Conservation (phyloP, 1,284 basidiomycete genomes). For the Cryptococcus jaspeensis region DNA sequence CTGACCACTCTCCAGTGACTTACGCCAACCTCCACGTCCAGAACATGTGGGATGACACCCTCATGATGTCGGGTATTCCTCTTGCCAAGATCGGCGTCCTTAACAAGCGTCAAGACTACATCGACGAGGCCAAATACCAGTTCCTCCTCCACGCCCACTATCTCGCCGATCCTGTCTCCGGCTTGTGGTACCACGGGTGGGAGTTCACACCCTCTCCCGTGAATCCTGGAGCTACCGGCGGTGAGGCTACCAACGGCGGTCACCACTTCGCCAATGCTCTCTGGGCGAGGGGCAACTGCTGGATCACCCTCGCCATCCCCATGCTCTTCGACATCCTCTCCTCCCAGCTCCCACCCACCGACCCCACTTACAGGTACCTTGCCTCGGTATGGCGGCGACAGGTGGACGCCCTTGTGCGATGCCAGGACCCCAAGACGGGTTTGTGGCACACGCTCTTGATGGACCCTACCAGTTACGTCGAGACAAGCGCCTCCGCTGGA, state of each 20-base stretch:
- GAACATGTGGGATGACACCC: conserved; percentile 66
- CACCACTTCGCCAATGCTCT: conserved; percentile 58
- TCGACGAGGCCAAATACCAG: conserved; percentile 64
- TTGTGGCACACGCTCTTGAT: conserved; percentile 65
- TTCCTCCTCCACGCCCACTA: conserved; percentile 56
- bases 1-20: conserved; percentile 47
- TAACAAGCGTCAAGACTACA: conserved; percentile 58
- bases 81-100: conserved; percentile 64
- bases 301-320: conserved; percentile 63
- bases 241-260: conserved; percentile 17
- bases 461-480: conserved; percentile 61
- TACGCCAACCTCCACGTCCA: conserved; percentile 59
- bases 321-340: conserved; percentile 60
- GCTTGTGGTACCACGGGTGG: conserved; percentile 54
- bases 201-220: conserved; percentile 23
- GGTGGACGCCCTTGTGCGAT: conserved; percentile 58
- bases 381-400: conserved; percentile 57
- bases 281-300: conserved; percentile 67
- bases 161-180: conserved; percentile 40
- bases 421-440: conserved; percentile 57
- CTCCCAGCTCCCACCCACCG: conserved; percentile 48
- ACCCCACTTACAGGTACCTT: conserved; percentile 57
- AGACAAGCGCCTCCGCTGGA: conserved; percentile 62
- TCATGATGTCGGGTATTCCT: conserved; percentile 62
- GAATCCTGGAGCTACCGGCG: conserved; percentile 8